Evolutionary conservation across 805 yeast genomes (phyloP), one percentile per base, ranked within the genome.

Genomic region (Tetrapisispora nanseiensis): DNA sequence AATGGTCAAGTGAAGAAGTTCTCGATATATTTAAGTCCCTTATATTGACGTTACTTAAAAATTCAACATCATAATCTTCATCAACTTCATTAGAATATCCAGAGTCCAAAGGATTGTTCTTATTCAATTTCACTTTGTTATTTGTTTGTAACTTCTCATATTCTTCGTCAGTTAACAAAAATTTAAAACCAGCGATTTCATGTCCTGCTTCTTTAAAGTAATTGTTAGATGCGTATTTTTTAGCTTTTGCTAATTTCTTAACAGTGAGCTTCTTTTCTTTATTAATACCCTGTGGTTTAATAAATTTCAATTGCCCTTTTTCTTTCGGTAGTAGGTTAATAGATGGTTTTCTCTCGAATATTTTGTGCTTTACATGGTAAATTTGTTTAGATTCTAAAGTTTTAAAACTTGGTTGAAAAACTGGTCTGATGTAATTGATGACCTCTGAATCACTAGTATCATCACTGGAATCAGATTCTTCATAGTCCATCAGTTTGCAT

Each of bases 191-290:
- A 15, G 42, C 41, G 9, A 49, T 45, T 5, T 41, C 23, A 6
- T 49, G 47, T 4, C 57, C 57, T 35, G 42, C 49, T 33, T 54
- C 56, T 22, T 15, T 22, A 33, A 21, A 8, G n/a, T n/a, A n/a
- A 3, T 22, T 4, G 13, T 22, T 15, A 6, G 23, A 6, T 24
- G 8, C 11, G 11, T 24, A 11, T 8, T 11, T 8, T 24, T 8
- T 11, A 24, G 27, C 11, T 11, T 24, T 24, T 24, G 27, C 8
- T 8, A 24, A 8, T 29, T 29, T n/a, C 4, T 11, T 15, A 13
- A 22, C 13, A 7, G 21, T 4, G 4, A n/a, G 6, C n/a, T 23
- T 22, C 20, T 6, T 4, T 6, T n/a, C 7, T 8, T 21, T 33
- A 11, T 6, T n/a, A 6, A 21, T n/a, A 8, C n/a, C 13, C n/a